phyloP scores from a whole-genome alignment of 2,329 filamentous ascomycete species.

The Dactylellina cionopaga region DNA sequence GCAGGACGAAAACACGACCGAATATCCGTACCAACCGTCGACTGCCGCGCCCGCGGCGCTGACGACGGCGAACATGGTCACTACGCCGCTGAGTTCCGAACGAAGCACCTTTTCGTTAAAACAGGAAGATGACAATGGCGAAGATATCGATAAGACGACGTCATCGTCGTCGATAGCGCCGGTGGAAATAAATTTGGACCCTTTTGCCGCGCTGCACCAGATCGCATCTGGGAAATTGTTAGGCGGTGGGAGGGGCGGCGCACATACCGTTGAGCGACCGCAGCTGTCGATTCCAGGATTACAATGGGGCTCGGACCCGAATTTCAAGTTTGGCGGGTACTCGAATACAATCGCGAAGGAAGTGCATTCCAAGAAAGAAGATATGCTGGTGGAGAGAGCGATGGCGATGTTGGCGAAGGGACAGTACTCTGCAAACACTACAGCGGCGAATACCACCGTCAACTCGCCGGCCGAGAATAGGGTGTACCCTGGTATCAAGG shows the following conservation, averaged over 20 bases:
- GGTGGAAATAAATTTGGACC: constrained; percentile 40
- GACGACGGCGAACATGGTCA: constrained; percentile 39
- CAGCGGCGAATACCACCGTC: constrained; percentile 55
- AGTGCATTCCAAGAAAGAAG: constrained; percentile 35
- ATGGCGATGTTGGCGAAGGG: constrained; percentile 53
- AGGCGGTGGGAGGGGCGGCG: no score
- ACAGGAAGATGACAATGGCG: constrained; percentile 30
- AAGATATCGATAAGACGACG: constrained; percentile 8
- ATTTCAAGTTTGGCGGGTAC: constrained; percentile 56
- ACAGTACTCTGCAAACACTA: constrained; percentile 50
- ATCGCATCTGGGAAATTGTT: constrained; percentile 23
- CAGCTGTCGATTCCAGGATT: constrained; percentile 38
- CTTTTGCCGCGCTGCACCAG: constrained; percentile 43
- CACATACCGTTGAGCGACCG: constrained; percentile 11
- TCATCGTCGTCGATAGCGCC: constrained; percentile 39
- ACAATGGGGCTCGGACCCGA: constrained; percentile 57
- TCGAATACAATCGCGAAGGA: constrained; percentile 22
- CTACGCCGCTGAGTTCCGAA: constrained; percentile 46
- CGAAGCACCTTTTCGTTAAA: constrained; percentile 45
- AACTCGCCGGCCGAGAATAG: constrained; percentile 56
- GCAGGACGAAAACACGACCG: constrained; percentile 38
- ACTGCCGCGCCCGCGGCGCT: constrained; percentile 25
- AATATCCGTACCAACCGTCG: constrained; percentile 42
- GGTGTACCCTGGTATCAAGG: constrained; percentile 40
- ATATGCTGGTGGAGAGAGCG: constrained; percentile 52